Base-by-base conservation (phyloP, 2,329 filamentous ascomycete species). In the Rutstroemia sp. region DNA sequence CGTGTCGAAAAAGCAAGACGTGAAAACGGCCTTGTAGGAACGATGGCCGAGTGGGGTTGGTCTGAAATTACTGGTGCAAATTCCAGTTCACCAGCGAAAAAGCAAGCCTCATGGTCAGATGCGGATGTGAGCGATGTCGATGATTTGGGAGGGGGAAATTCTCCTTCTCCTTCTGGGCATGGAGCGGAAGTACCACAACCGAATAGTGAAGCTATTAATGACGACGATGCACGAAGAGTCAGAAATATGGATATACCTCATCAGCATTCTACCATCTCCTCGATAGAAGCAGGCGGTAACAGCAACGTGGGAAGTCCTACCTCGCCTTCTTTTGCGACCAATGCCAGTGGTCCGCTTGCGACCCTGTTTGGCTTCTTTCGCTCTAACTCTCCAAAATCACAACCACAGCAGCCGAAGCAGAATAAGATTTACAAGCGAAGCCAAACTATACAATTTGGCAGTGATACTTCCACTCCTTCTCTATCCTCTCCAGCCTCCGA, bases 21-120 rank as follows among this genome's bases (percentile, higher is more conserved):
- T 69, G 92, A 95, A 69, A 95, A 92, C 59, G 92, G 92, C 0
- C 76, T 97, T 27, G 89, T 99, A 39, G 92, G 95, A 53, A 96
- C 92, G 0, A 84, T 97, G 61, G 90, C 94, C 30, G 89, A 89
- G 55, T 96, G 92, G 78, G 92, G 94, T 2, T 96, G 92, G 88
- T 89, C 90, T 8, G 94, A 99, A 71, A 74, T 99, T 56, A 96
- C 89, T 0, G 83, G 83, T 17, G 73, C 86, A n/a, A 88, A 82
- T 54, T 67, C 67, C 9, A 61, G 61, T 19, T 64, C 68, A 14
- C 64, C 67, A 25, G 48, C 59, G 23, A 59, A 61, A 36, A 59
- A 59, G 16, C 59, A 45, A 25, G 21, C 30, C 19, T 50, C 59
- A 1, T 67, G 63, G 51, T 62, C 61, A 2, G 63, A 64, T 27